Base-by-base conservation (phyloP, 2,329 filamentous ascomycete genomes). In the Calcarisporium arbuscula region DNA sequence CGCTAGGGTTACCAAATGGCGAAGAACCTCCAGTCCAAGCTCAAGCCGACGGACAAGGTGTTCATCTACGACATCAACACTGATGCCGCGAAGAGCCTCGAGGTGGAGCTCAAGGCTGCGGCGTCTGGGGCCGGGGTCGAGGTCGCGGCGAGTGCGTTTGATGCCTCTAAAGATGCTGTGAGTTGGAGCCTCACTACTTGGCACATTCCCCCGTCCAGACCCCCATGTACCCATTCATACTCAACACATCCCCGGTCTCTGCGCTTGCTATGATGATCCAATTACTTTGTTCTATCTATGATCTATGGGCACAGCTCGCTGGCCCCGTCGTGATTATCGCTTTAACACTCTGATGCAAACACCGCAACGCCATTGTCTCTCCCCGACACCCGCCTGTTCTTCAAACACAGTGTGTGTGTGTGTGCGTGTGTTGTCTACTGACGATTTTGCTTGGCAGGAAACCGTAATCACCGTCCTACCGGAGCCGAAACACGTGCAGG, bases 381-480 rank as follows among this genome's bases (percentile, higher is more conserved):
- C 17, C 17, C 31, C 28, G 12, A 30, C 27, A 19, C 26, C 17
- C 8, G 7, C 18, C 17, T 17, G 3, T 15, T 4, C 18, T 14
- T 28, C n/a, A 14, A 19, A 5, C n/a, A n/a, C n/a, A n/a, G n/a
- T n/a, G n/a, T n/a, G n/a, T n/a, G n/a, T n/a, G 8, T 15, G 16
- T n/a, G 14, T n/a, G 8, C 6, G 29, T 12, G 11, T 19, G n/a
- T 21, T 28, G 14, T 9, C 14, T 14, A 14, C 10, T 25, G 10
- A 25, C 14, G 3, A 25, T 19, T 17, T 46, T 46, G 25, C 36
- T 36, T 43, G 48, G 30, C 36, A 95, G 90, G 82, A 89, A 62
- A 83, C 79, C 19, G 78, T 94, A 42, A 79, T 98, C 36, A 94
- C 89, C 10, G 88, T 87, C 39, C 75, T 98, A 2, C 92, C 92